Percentiles rank a stretch among this genome's conserved stretches.
phyloP scores from a whole-genome alignment of 116 monocot species.

The Cymodocea nodosa region DNA sequence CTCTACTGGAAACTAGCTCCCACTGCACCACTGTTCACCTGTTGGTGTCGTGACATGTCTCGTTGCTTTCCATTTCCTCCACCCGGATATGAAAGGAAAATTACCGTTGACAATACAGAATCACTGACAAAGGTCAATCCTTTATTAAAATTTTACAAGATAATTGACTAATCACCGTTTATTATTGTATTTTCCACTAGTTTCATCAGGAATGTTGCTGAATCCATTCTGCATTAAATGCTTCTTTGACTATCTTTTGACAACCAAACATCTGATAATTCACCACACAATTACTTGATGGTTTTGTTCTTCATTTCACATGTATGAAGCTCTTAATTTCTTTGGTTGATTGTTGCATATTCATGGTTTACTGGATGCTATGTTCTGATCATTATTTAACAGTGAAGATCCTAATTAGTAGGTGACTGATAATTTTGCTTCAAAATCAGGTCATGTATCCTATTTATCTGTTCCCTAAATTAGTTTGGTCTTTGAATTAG shows the following conservation, averaged over 20 bases:
- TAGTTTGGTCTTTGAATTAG: too few species aligned
- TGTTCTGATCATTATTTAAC: too few species aligned
- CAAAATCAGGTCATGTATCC: too few species aligned
- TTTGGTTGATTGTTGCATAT: too few species aligned
- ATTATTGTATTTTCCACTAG: not conserved
- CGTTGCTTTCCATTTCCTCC: slow-evolving; percentile 74
- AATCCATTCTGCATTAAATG: not conserved
- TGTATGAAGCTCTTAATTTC: too few species aligned
- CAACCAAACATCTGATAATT: not conserved
- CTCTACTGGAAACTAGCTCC: slow-evolving; percentile 14
- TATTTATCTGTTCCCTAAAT: too few species aligned
- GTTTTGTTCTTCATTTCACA: not conserved
- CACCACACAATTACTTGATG: not conserved
- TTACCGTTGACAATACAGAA: slow-evolving; percentile 13
- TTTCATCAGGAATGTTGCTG: not conserved
- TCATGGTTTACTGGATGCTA: too few species aligned
- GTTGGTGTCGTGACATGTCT: slow-evolving; percentile 44
- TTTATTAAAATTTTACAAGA: not conserved
- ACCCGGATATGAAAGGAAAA: slow-evolving; percentile 47
- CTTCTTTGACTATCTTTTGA: not conserved
- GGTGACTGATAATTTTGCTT: too few species aligned
- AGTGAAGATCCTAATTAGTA: too few species aligned
- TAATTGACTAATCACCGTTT: too few species aligned
- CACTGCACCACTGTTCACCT: slow-evolving; percentile 2
- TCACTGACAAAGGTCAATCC: not conserved